phyloP scores from a whole-genome alignment of 371 early-diverging fungal species.

The Mucor ambiguus region DNA sequence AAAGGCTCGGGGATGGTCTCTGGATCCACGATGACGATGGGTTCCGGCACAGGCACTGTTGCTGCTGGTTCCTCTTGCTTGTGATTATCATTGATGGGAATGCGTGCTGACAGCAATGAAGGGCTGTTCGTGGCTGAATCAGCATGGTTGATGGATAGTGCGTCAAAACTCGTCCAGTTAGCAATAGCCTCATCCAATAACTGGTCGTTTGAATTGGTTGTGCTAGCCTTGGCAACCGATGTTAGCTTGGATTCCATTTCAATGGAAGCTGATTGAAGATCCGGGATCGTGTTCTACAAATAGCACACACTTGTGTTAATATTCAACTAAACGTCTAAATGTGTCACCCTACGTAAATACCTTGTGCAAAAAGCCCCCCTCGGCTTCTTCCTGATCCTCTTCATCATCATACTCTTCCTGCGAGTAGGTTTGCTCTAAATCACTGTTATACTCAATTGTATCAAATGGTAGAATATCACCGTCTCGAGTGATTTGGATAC shows the following conservation, averaged over 20 bases:
- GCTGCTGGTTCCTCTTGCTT: not conserved
- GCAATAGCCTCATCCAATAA: constrained; percentile 24
- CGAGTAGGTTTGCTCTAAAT: constrained; percentile 2
- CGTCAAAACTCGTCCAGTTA: constrained; percentile 34
- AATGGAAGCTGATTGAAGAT: constrained; percentile 2
- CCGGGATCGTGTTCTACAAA: constrained; percentile 7
- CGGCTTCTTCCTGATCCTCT: not conserved
- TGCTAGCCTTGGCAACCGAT: not conserved
- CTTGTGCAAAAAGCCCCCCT: not conserved
- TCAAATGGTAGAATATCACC: constrained; percentile 23
- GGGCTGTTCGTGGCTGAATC: constrained; percentile 11
- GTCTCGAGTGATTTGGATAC: constrained; percentile 27
- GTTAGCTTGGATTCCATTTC: constrained; percentile 10
- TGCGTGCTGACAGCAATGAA: constrained; percentile 16
- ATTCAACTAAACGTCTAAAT: not conserved
- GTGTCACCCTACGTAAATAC: not conserved
- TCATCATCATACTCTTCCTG: not conserved
- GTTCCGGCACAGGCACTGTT: not conserved
- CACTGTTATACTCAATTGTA: not conserved
- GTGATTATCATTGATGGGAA: constrained; percentile 8
- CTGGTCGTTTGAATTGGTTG: constrained; percentile 3
- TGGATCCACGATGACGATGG: constrained; percentile 14
- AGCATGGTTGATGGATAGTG: constrained; percentile 14
- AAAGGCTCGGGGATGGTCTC: constrained; percentile 48
- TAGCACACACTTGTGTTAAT: not conserved